Percentiles rank a stretch among this genome's conserved stretches.
Evolutionary conservation across 139 green algal species (phyloP).

Genomic region (Picochlorum sp.): DNA sequence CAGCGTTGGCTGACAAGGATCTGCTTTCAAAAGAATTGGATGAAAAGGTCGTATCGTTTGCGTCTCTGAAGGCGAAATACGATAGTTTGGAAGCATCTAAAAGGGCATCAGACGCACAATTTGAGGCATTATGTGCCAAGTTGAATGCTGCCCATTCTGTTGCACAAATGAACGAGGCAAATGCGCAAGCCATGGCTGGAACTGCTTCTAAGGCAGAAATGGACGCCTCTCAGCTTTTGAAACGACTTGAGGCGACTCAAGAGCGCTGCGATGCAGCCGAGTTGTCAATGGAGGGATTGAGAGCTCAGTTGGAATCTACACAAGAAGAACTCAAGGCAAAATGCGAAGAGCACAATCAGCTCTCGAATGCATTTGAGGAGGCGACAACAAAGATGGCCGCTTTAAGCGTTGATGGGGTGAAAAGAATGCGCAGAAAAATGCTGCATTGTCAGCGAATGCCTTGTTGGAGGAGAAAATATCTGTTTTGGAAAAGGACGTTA

Average conservation of each 20-base stretch:
- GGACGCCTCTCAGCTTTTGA: background rate
- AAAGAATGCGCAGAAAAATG: conserved; percentile 1
- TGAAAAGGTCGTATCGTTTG: conserved; percentile 5
- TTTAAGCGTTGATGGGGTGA: background rate
- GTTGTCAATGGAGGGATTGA: conserved; percentile 4
- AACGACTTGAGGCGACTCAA: conserved; percentile 1
- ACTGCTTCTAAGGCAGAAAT: background rate
- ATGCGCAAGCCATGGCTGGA: background rate
- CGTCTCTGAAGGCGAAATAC: conserved; percentile 8
- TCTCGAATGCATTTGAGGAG: conserved; percentile 7
- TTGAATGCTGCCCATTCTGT: background rate
- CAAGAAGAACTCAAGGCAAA: conserved; percentile 1
- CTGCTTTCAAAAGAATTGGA: conserved; percentile 8
- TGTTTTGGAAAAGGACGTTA: background rate
- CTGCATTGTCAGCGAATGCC: background rate
- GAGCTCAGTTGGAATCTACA: conserved; percentile 11
- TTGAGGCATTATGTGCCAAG: conserved; percentile 1
- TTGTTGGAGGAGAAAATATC: background rate
- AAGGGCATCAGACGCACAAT: conserved; percentile 5
- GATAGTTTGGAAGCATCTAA: background rate
- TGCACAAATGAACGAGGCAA: background rate
- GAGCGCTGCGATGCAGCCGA: conserved; percentile 16
- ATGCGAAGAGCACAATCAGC: background rate
- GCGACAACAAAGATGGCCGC: background rate
- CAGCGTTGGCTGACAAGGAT: background rate